A percentile compares a stretch with the other conserved stretches of the same genome.
Conservation (phyloP, 495 filamentous ascomycete species). For the Neurospora tetrasperma region DNA sequence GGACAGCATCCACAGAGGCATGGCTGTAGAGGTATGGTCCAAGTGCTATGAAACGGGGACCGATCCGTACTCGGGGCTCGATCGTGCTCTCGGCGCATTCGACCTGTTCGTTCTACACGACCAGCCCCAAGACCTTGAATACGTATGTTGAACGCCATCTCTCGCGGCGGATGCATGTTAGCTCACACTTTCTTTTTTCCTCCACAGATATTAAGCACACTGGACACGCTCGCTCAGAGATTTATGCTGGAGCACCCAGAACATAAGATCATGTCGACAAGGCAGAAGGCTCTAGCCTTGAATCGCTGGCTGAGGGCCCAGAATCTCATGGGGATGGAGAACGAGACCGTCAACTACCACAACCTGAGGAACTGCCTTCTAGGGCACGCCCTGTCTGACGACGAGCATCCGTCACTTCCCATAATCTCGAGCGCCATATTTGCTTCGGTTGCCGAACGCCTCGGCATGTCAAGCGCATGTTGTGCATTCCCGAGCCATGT, state of each 20-base stretch:
- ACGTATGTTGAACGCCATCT: slow-evolving; percentile 38
- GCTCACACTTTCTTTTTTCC: neutral
- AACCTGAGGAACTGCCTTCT: slow-evolving; percentile 78
- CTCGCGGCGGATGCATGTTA: slow-evolving; percentile 1
- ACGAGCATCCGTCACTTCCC: slow-evolving; percentile 61
- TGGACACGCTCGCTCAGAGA: slow-evolving; percentile 51
- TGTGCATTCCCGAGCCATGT: slow-evolving; percentile 75
- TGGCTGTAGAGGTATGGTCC: slow-evolving; percentile 68
- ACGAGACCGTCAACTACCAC: slow-evolving; percentile 53
- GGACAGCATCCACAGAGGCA: slow-evolving; percentile 67
- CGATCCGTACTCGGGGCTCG: slow-evolving; percentile 36
- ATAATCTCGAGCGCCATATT: slow-evolving; percentile 58
- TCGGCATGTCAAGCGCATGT: slow-evolving; percentile 61
- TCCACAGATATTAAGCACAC: slow-evolving; percentile 42
- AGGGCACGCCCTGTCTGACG: slow-evolving; percentile 61
- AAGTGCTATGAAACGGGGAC: slow-evolving; percentile 28
- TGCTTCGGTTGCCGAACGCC: slow-evolving; percentile 35
- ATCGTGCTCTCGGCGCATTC: slow-evolving; percentile 67
- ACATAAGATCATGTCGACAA: slow-evolving; percentile 42
- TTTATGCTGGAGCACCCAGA: slow-evolving; percentile 41
- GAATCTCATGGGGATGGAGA: slow-evolving; percentile 57
- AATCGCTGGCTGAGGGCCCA: slow-evolving; percentile 54
- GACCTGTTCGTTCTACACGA: slow-evolving; percentile 78
- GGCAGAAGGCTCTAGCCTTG: slow-evolving; percentile 56
- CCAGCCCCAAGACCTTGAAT: slow-evolving; percentile 57